phyloP scores from a whole-genome alignment of 305 asterid species.

The Euphrasia arctica region DNA sequence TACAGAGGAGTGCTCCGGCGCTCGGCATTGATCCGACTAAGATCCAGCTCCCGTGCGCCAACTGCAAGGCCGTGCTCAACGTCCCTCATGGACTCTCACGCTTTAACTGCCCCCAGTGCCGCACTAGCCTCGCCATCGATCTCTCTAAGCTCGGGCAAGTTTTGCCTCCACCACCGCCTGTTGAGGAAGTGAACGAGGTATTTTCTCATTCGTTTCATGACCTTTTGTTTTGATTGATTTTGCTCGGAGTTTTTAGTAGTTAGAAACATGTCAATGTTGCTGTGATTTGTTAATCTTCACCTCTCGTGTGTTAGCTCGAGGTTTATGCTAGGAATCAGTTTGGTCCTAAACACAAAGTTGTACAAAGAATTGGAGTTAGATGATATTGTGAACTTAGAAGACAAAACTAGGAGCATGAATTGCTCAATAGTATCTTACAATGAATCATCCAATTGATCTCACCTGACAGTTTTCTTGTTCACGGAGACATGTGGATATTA shows the following conservation, averaged over 20 bases:
- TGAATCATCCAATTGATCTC: no score
- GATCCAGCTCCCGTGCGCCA: slow-evolving; percentile 93
- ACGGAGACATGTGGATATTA: no score
- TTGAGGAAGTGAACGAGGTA: slow-evolving; percentile 87
- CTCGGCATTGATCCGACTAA: slow-evolving; percentile 95
- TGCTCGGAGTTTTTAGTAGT: slow-evolving; percentile 10
- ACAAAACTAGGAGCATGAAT: no score
- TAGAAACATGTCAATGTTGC: slow-evolving; percentile 18
- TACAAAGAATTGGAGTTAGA: no score
- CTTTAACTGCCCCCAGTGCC: slow-evolving; percentile 95
- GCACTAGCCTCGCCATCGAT: slow-evolving; percentile 66
- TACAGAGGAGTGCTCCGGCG: slow-evolving; percentile 51
- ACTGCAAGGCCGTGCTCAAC: slow-evolving; percentile 92
- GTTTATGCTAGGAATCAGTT: slow-evolving; percentile 14
- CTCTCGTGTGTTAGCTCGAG: background rate
- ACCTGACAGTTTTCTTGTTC: background rate
- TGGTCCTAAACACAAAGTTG: no score
- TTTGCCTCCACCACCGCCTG: slow-evolving; percentile 48
- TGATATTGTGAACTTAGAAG: no score
- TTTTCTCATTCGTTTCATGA: background rate
- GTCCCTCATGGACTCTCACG: slow-evolving; percentile 88
- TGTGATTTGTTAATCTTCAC: background rate
- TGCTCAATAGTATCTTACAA: no score
- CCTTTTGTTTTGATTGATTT: background rate
- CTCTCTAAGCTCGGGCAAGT: slow-evolving; percentile 56